Base-by-base conservation (phyloP, 1,284 basidiomycete genomes). In the Leucoagaricus sp. region DNA sequence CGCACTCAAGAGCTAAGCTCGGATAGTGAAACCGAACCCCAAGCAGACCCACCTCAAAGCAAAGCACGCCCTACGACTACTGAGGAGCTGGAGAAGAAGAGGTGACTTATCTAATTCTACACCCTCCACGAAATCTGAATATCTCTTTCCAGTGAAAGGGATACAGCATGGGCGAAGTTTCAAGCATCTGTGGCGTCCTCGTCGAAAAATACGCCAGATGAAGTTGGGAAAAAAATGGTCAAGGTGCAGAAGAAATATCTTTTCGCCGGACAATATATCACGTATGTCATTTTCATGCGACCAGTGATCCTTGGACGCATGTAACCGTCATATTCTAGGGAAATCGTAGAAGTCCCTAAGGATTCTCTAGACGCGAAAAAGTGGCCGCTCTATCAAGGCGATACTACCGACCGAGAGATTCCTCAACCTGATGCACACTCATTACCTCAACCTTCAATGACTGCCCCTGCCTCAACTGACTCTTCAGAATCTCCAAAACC, bases 231-330 rank as follows among this genome's bases (percentile, higher is more conserved):
- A 10, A 79, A 75, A 55, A 75, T 75, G 62, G 77, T 93, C 41
- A 87, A 84, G 67, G 74, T 93, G 46, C 79, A 85, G 65, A 89
- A 84, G 65, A 78, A 75, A 48, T 88, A 85, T 68, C 70, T 82
- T 31, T 93, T 87, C 64, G 91, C 89, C 1, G 90, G 91, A 19
- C 85, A 91, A 61, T 80, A 85, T 33, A 76, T 88, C 47, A 73
- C 76, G 91, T 91, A 69, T 67, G 87, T 78, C 5, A 12, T 25
- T 10, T n/a, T n/a, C n/a, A n/a, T n/a, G 1, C 38, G 7, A 28
- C 34, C 46, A 19, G 13, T 29, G 9, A 26, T 6, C 34, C 38
- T 12, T 10, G 10, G 40, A 23, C 13, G 8, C 25, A n/a, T 21
- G n/a, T 48, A 10, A 28, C 15, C 10, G n/a, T 23, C 19, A 49